Percentiles rank a stretch among this genome's conserved stretches.
Evolutionary conservation across 2,329 filamentous ascomycete species (phyloP).

Genomic region (Ascosphaera aggregata): DNA sequence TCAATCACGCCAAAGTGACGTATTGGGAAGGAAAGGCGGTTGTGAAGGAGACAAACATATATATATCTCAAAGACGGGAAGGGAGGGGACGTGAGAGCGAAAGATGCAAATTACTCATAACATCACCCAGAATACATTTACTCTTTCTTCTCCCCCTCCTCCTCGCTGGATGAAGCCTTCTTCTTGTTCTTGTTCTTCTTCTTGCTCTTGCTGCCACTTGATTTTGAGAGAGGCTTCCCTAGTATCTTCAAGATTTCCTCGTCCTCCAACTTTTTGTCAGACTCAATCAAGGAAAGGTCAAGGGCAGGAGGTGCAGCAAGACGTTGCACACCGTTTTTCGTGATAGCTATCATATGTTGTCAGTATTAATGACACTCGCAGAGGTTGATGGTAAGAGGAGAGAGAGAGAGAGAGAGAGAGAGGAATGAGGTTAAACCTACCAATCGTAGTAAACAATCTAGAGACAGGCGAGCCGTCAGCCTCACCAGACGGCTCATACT

Average conservation of each 20-base stretch:
- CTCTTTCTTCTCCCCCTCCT: constrained; percentile 18
- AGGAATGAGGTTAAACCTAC: constrained; percentile 33
- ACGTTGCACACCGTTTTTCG: constrained; percentile 88
- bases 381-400: not conserved
- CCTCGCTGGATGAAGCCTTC: constrained; percentile 20
- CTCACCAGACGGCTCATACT: constrained; percentile 90
- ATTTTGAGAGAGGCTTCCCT: constrained; percentile 53
- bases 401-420: constrained; percentile 1
- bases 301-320: constrained; percentile 52
- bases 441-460: constrained; percentile 72
- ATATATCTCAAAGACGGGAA: too few species aligned
- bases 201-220: constrained; percentile 47
- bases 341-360: constrained; percentile 43
- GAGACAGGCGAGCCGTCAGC: constrained; percentile 72
- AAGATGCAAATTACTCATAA: too few species aligned
- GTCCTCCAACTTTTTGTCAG: constrained; percentile 94
- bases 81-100: too few species aligned
- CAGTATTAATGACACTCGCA: constrained; percentile 2
- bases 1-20: too few species aligned
- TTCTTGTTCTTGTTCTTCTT: constrained; percentile 87
- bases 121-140: too few species aligned
- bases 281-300: constrained; percentile 65
- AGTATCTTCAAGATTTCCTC: constrained; percentile 90
- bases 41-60: too few species aligned
- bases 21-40: too few species aligned